Percentiles rank a stretch among this genome's conserved stretches.
Conservation (phyloP, 345 rosid species). For the Boechera divaricarpa region DNA sequence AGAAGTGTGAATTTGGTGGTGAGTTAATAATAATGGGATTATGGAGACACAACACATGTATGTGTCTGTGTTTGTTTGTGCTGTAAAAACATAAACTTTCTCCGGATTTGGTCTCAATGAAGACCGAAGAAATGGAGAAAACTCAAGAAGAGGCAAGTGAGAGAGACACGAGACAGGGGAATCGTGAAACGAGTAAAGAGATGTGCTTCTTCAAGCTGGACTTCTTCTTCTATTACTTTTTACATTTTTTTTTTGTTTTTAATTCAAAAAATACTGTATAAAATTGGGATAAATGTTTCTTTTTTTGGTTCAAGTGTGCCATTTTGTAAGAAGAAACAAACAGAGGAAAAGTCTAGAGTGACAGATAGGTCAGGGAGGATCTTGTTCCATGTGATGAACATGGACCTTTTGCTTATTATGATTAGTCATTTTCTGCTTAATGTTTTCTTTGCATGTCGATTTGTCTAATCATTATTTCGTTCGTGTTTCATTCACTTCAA, state of each 20-base stretch:
- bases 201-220: slow-evolving; percentile 47
- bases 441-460: slow-evolving; percentile 5
- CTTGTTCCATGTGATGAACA: slow-evolving; percentile 43
- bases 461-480: slow-evolving; percentile 1
- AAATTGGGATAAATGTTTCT: neutral
- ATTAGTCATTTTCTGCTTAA: slow-evolving; percentile 10
- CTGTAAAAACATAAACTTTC: slow-evolving; percentile 40
- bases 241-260: neutral
- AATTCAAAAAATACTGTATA: slow-evolving; percentile 1
- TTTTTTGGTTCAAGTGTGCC: slow-evolving; percentile 25
- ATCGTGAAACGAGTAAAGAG: slow-evolving; percentile 62
- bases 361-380: slow-evolving; percentile 40
- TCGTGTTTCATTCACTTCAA: neutral
- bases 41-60: slow-evolving; percentile 46
- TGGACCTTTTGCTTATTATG: slow-evolving; percentile 33
- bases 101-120: slow-evolving; percentile 33
- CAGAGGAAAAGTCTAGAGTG: slow-evolving; percentile 38
- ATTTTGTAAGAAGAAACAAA: slow-evolving; percentile 34
- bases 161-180: slow-evolving; percentile 49
- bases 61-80: slow-evolving; percentile 38
- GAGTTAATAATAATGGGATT: slow-evolving; percentile 36
- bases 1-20: slow-evolving; percentile 32
- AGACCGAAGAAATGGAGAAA: slow-evolving; percentile 36
- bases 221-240: slow-evolving; percentile 16
- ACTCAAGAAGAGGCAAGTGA: slow-evolving; percentile 25